Evolutionary conservation across 768 basidiomycete species (phyloP).

Genomic region (Clavulina sp.): DNA sequence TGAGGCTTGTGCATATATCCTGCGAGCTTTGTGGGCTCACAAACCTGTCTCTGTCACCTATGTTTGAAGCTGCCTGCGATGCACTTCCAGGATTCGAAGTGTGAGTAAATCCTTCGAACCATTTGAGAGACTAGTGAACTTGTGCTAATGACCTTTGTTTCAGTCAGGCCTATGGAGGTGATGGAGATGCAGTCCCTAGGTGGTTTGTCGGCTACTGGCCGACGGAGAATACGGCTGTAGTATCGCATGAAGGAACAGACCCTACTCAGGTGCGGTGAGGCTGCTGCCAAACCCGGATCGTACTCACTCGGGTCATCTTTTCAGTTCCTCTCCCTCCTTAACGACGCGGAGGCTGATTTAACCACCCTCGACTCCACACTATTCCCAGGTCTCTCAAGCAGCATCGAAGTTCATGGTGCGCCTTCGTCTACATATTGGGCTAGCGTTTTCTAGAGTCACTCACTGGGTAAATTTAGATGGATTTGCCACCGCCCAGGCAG

Average conservation of each 20-base stretch:
- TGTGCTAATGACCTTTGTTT: neutral
- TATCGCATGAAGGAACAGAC: conserved; percentile 7
- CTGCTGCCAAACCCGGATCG: neutral
- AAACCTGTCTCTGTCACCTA: neutral
- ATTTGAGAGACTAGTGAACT: neutral
- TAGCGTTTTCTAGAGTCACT: too few species aligned
- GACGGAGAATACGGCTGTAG: too few species aligned
- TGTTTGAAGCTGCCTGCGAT: neutral
- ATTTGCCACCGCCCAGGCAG: too few species aligned
- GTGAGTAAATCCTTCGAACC: neutral
- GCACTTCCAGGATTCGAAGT: neutral
- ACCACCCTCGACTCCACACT: too few species aligned
- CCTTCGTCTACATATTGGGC: too few species aligned
- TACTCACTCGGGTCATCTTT: neutral
- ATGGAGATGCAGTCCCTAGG: too few species aligned
- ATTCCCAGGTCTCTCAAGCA: too few species aligned
- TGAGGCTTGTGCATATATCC: neutral
- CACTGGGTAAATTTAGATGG: too few species aligned
- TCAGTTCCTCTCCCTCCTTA: conserved; percentile 3
- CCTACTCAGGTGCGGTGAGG: neutral
- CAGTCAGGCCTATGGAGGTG: neutral
- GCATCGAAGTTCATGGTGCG: too few species aligned
- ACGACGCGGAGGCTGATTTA: conserved; percentile 2
- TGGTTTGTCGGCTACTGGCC: too few species aligned
- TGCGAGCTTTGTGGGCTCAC: neutral